Evolutionary conservation across 116 monocot genomes (phyloP), one percentile per base, ranked within the genome.

Genomic region (Dioscorea cayenensis): DNA sequence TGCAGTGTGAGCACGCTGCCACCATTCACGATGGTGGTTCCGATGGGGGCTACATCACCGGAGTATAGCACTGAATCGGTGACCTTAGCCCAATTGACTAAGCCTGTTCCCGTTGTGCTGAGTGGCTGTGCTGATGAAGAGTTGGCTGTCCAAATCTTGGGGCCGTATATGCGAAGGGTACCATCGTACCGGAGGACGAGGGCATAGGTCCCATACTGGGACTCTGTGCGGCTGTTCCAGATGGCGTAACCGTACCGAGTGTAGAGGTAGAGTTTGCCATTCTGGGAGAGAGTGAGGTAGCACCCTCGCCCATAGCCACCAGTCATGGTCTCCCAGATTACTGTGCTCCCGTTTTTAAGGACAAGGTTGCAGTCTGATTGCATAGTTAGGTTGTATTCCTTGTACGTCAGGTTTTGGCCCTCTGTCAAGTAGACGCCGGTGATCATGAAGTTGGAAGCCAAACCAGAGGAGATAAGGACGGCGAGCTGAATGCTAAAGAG

Each of bases 281-380:
- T 21, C 8, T 1, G 1, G 8, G 36, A 10, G 28, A 71, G 36
- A 8, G 2, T 12, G 0, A 71, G 60, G 0, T 10, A 36, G 51
- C 71, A 71, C 5, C 2, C 6, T 4, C 32, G 13, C 12, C 9
- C 10, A 52, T 16, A 16, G 17, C 19, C 35, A 14, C 2, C 3
- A 3, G 71, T 71, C n/a, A 11, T n/a, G 17, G 60, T 58, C 27
- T 18, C 1, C 71, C 71, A 71, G 19, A 36, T 19, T 22, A 36
- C 0, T 4, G 3, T 18, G 1, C 28, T n/a, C 0, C 51, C 35
- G 1, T 60, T 13, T 20, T 60, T 35, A 0, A 71, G 28, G 1
- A 71, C 71, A 3, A 71, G 19, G 29, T 60, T 71, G 71, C 71
- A 71, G 28, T 71, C 36, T 1, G 19, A 10, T 37, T 71, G 61